Evolutionary conservation across 495 filamentous ascomycete species (phyloP), one percentile per base, ranked within the genome.

Genomic region (Bombardia bombarda): DNA sequence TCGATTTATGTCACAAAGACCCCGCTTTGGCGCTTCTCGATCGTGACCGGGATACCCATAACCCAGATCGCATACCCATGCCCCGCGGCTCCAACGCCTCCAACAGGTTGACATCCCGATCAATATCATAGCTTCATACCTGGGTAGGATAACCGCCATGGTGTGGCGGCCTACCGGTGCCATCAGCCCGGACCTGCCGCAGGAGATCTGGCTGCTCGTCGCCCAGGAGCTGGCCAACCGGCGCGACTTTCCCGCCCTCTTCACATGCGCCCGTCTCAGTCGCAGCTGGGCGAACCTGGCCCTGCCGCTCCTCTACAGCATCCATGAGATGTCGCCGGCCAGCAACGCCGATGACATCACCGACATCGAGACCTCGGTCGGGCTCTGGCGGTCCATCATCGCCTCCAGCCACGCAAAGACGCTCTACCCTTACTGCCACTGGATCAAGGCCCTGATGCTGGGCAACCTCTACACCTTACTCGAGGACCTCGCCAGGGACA

Each of bases 381-480:
- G 75, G 4, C 61, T 84, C 25, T 89, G 86, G 86, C 70, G 74
- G 25, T 80, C 80, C 6, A 74, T 88, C 38, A 73, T 85, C 40
- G 62, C 78, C 6, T 89, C 85, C 2, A 79, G 79, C 45, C 40
- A 83, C 22, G 75, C 70, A 9, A 59, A 69, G 46, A 86, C 84
- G 0, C 61, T 73, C 22, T 83, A 77, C 46, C 82, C 82, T 0
- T 89, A 90, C 50, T 82, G 76, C 51, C 67, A 70, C 24, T 87
- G 83, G 58, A 73, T 87, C 33, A 76, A 75, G 22, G 55, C 66
- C 18, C 61, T 90, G 21, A 73, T 82, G 50, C 65, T 87, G 1
- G 60, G 74, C 44, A 78, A 80, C 47, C 66, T 89, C 3, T 49
- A 63, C 26, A 53, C 75, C 17, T 67, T 84, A 14, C 66, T 88